phyloP scores from a whole-genome alignment of 257 asterid species.

The Lavandula angustifolia region DNA sequence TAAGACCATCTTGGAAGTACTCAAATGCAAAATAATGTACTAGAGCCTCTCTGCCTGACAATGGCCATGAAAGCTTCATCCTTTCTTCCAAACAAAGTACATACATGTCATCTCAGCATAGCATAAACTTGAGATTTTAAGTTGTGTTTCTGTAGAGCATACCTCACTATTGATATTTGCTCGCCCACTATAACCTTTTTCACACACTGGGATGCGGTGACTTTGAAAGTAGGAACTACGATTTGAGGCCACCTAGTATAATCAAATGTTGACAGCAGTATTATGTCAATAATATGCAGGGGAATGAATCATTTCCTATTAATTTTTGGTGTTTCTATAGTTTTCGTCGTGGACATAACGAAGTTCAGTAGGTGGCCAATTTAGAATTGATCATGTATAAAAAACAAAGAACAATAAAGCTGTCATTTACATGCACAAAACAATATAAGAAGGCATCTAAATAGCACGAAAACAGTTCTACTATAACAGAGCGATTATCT shows the following conservation, averaged over 20 bases:
- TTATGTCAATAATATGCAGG: constrained; percentile 20
- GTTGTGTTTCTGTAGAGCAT: constrained; percentile 25
- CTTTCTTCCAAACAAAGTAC: constrained; percentile 72
- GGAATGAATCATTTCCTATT: constrained; percentile 6
- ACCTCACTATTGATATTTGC: constrained; percentile 88
- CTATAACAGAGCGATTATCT: neutral
- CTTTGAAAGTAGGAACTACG: too few species aligned
- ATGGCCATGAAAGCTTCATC: constrained; percentile 93
- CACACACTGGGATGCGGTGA: too few species aligned
- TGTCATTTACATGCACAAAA: too few species aligned
- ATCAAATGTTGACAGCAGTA: constrained; percentile 5
- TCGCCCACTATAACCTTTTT: constrained; percentile 8
- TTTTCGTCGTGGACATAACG: neutral
- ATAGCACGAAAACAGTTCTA: neutral
- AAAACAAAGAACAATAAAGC: too few species aligned
- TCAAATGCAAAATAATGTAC: constrained; percentile 65
- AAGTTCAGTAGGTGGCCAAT: neutral
- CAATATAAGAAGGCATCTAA: too few species aligned
- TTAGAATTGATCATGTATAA: too few species aligned
- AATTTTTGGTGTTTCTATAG: neutral
- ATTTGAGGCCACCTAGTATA: constrained; percentile 88
- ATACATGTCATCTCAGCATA: constrained; percentile 37
- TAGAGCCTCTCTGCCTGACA: constrained; percentile 80
- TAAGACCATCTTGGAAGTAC: constrained; percentile 73
- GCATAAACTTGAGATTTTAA: constrained; percentile 20